Percentiles rank a stretch among this genome's conserved stretches.
Conservation (phyloP, 2,329 filamentous ascomycete genomes). For the Penicillium glabrum region DNA sequence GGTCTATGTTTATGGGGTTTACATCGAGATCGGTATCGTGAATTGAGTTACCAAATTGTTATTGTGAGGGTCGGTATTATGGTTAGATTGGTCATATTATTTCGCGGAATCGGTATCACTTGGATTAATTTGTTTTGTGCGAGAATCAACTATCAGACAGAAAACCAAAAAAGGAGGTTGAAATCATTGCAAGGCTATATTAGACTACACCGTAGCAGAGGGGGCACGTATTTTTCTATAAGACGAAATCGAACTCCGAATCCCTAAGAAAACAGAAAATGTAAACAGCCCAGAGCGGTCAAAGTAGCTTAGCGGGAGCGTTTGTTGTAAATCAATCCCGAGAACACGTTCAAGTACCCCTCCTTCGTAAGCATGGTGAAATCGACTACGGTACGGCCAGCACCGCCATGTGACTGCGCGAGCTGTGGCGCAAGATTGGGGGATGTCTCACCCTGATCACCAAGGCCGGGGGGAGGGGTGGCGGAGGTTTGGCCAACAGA, state of each 20-base stretch:
- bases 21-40: no score
- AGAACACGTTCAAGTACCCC: conserved; percentile 44
- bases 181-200: background rate
- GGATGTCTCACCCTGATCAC: conserved; percentile 27
- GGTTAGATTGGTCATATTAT: no score
- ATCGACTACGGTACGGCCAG: conserved; percentile 36
- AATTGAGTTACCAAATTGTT: background rate
- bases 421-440: conserved; percentile 27
- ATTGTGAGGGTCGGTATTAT: background rate
- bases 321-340: conserved; percentile 33
- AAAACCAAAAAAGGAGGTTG: background rate
- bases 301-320: conserved; percentile 9
- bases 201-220: background rate
- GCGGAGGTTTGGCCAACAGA: conserved; percentile 31
- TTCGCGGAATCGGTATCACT: background rate
- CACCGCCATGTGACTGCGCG: conserved; percentile 21
- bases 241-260: background rate
- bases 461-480: conserved; percentile 26
- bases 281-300: background rate
- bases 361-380: conserved; percentile 43
- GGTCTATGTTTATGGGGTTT: background rate
- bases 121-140: background rate
- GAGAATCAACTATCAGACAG: background rate
- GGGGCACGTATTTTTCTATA: background rate
- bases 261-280: background rate